These are phyloP conservation scores for Luffa acutangula DNA, from an alignment of 306 rosid genomes.

Conservation along the genomic window DNA sequence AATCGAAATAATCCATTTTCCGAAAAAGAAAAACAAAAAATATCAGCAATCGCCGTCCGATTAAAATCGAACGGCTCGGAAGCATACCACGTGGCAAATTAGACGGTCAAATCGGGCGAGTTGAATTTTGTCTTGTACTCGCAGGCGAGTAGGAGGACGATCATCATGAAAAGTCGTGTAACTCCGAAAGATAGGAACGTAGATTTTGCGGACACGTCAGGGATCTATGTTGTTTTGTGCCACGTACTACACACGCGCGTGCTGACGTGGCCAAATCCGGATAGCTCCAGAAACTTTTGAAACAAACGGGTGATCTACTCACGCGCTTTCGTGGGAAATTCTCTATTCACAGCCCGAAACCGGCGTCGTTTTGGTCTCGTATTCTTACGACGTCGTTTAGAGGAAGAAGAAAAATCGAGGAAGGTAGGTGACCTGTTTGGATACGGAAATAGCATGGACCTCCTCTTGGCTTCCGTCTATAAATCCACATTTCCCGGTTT, in stretches of 20 bases:
- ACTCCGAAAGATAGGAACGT: neutral
- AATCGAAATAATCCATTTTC: neutral
- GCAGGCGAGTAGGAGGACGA: constrained; percentile 3
- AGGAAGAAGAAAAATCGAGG: neutral
- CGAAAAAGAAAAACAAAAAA: neutral
- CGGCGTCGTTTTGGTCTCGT: neutral
- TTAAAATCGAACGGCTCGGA: neutral
- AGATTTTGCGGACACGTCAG: constrained; percentile 10
- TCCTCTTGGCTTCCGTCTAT: neutral
- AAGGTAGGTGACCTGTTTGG: constrained; percentile 16
- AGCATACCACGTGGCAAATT: neutral
- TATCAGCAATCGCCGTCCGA: neutral
- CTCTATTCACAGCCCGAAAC: neutral
- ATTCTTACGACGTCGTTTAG: neutral
- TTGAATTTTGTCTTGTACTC: neutral
- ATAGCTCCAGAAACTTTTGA: constrained; percentile 7
- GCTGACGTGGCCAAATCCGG: constrained; percentile 31
- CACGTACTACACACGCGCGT: neutral
- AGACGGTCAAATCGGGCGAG: neutral
- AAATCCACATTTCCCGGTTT: neutral
- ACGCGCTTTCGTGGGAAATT: constrained; percentile 19
- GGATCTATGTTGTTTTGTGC: constrained; percentile 13
- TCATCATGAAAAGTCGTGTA: neutral
- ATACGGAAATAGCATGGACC: constrained; percentile 5
- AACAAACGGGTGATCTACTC: constrained; percentile 2